Percentiles rank a stretch among this genome's conserved stretches.
Conservation (phyloP, 306 rosid species). For the Glycyrrhiza uralensis region DNA sequence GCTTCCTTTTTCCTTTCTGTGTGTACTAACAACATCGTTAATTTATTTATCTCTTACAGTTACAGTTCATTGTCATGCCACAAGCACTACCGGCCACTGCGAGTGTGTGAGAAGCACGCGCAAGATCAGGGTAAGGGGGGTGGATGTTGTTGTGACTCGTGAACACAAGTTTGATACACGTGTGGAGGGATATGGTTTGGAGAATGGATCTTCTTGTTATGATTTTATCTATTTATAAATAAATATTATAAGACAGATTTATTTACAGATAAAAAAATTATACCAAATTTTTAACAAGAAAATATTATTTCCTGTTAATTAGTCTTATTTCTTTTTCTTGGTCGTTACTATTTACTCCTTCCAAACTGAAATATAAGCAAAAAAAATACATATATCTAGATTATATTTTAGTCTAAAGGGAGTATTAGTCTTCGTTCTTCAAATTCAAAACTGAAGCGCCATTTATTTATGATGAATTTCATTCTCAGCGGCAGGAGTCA, state of each 20-base stretch:
- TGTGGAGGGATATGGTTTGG: not conserved
- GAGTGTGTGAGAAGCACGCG: constrained; percentile 21
- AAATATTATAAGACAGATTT: too few relatives aligned
- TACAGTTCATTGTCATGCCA: not conserved
- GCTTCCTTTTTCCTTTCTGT: not conserved
- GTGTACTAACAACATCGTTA: not conserved
- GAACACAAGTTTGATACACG: not conserved
- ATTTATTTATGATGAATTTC: not conserved
- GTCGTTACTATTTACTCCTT: too few relatives aligned
- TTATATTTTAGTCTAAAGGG: too few relatives aligned
- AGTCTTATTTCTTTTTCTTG: too few relatives aligned
- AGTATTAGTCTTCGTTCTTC: not conserved
- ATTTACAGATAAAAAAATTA: too few relatives aligned
- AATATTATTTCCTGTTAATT: too few relatives aligned
- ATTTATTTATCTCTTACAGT: not conserved
- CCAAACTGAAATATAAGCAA: too few relatives aligned
- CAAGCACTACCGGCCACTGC: not conserved
- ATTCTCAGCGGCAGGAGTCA: not conserved
- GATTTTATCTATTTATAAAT: too few relatives aligned
- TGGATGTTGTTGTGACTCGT: not conserved
- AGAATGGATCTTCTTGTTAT: too few relatives aligned
- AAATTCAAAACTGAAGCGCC: constrained; percentile 1
- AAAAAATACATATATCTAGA: too few relatives aligned
- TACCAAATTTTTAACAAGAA: too few relatives aligned
- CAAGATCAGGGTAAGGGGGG: not conserved